Conservation (phyloP, 495 filamentous ascomycete genomes). For the Terfezia claveryi region DNA sequence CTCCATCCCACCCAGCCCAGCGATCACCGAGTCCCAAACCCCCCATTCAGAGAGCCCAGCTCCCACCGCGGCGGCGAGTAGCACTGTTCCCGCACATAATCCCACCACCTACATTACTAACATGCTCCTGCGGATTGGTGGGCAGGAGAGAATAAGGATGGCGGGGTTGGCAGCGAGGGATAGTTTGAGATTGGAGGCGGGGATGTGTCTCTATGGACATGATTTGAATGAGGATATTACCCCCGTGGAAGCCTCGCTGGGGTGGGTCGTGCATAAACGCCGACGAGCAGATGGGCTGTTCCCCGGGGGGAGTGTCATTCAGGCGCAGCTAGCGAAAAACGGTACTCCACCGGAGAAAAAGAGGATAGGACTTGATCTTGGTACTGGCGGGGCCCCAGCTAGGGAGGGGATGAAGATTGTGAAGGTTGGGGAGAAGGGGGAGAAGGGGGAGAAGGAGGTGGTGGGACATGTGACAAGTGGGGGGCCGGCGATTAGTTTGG, state of each 20-base stretch:
- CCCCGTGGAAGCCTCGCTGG: slow-evolving; percentile 59
- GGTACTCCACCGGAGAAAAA: slow-evolving; percentile 31
- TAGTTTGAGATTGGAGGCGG: slow-evolving; percentile 78
- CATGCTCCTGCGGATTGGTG: slow-evolving; percentile 39
- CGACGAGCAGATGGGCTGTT: slow-evolving; percentile 39
- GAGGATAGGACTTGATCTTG: slow-evolving; percentile 41
- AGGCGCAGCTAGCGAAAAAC: slow-evolving; percentile 7
- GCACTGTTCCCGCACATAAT: slow-evolving; percentile 17
- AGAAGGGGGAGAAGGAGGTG: slow-evolving; percentile 20
- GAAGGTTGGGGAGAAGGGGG: slow-evolving; percentile 29
- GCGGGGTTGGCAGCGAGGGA: slow-evolving; percentile 82
- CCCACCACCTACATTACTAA: slow-evolving; percentile 22
- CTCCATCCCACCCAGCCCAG: slow-evolving; percentile 36
- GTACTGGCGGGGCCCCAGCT: slow-evolving; percentile 68
- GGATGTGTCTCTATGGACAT: slow-evolving; percentile 97
- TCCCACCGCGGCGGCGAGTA: slow-evolving; percentile 13
- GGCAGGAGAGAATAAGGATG: slow-evolving; percentile 42
- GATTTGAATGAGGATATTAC: slow-evolving; percentile 79
- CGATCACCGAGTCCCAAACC: slow-evolving; percentile 24
- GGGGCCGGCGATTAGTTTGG: slow-evolving; percentile 64
- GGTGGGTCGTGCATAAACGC: slow-evolving; percentile 66
- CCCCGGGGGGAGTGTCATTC: not conserved
- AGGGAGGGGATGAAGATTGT: slow-evolving; percentile 72
- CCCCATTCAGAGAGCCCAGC: not conserved
- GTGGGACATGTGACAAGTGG: slow-evolving; percentile 68